These are phyloP conservation scores for Coniosporium apollinis DNA, from an alignment of 495 filamentous ascomycete species.

Conservation along the genomic window DNA sequence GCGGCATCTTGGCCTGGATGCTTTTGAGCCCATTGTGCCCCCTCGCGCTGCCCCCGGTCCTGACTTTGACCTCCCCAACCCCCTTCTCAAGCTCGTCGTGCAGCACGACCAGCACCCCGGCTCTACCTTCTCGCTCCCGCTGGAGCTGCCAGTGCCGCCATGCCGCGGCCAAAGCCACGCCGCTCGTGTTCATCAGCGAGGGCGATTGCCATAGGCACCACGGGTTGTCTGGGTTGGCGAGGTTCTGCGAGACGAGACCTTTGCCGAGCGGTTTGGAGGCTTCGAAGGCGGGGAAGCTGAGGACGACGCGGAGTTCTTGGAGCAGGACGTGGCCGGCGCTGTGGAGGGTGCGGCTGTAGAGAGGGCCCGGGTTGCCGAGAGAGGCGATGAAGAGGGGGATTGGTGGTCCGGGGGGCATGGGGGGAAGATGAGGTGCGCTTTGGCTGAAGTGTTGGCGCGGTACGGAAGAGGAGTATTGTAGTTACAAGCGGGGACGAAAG, in stretches of 20 bases:
- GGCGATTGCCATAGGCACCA: conserved; percentile 54
- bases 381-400: conserved; percentile 48
- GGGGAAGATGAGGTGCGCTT: too few species aligned
- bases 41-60: conserved; percentile 35
- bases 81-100: conserved; percentile 70
- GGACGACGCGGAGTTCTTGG: conserved; percentile 11
- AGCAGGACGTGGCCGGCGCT: conserved; percentile 63
- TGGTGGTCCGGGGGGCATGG: conserved; percentile 6
- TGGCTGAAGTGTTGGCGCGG: too few species aligned
- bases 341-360: conserved; percentile 58
- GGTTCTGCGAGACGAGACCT: conserved; percentile 19
- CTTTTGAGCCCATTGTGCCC: conserved; percentile 75
- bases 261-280: conserved; percentile 25
- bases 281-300: conserved; percentile 31
- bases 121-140: conserved; percentile 7
- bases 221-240: conserved; percentile 16
- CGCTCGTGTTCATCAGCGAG: conserved; percentile 53
- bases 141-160: conserved; percentile 12
- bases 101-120: conserved; percentile 46
- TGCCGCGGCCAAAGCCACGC: conserved; percentile 16
- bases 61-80: conserved; percentile 47
- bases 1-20: conserved; percentile 32
- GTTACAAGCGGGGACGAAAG: too few species aligned
- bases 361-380: conserved; percentile 47
- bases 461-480: too few species aligned